Percentiles rank a stretch among this genome's conserved stretches.
These are phyloP conservation scores for Hericium coralloides DNA, from an alignment of 768 basidiomycete species.

Conservation along the genomic window DNA sequence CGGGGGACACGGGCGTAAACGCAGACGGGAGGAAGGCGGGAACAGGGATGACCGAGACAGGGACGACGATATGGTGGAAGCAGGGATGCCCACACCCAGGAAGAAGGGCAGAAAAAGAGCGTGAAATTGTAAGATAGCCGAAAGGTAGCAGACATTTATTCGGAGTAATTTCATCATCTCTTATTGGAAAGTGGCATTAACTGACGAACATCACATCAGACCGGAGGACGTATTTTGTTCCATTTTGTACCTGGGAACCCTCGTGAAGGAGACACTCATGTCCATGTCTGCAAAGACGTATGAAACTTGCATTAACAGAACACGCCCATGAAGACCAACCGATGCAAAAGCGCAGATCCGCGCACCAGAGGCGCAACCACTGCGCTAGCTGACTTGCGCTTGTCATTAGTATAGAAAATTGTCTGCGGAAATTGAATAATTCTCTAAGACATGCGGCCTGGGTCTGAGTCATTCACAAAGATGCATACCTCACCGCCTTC, in stretches of 20 bases:
- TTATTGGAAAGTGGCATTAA: constrained; percentile 13
- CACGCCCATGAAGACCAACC: constrained; percentile 28
- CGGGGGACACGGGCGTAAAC: constrained; percentile 37
- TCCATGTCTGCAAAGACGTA: constrained; percentile 44
- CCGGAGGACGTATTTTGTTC: constrained; percentile 66
- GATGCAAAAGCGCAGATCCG: constrained; percentile 58
- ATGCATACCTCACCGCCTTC: constrained; percentile 53
- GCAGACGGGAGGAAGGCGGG: constrained; percentile 37
- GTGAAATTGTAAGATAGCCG: no score
- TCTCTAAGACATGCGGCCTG: background rate
- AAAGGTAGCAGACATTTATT: constrained; percentile 17
- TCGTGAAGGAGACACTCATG: constrained; percentile 66
- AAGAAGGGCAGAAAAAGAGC: constrained; percentile 35
- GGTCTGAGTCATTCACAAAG: background rate
- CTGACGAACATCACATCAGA: constrained; percentile 63
- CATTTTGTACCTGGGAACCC: constrained; percentile 50
- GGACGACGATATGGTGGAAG: constrained; percentile 87
- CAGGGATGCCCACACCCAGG: constrained; percentile 69
- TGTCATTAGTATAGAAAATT: constrained; percentile 54
- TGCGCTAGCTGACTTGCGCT: constrained; percentile 36
- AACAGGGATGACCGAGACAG: constrained; percentile 21
- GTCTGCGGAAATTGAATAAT: constrained; percentile 38
- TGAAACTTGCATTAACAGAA: background rate
- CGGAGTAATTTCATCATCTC: background rate
- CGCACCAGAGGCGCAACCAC: constrained; percentile 47